These are phyloP conservation scores for Pulveroboletus frians DNA, from an alignment of 768 basidiomycete genomes.

Conservation along the genomic window DNA sequence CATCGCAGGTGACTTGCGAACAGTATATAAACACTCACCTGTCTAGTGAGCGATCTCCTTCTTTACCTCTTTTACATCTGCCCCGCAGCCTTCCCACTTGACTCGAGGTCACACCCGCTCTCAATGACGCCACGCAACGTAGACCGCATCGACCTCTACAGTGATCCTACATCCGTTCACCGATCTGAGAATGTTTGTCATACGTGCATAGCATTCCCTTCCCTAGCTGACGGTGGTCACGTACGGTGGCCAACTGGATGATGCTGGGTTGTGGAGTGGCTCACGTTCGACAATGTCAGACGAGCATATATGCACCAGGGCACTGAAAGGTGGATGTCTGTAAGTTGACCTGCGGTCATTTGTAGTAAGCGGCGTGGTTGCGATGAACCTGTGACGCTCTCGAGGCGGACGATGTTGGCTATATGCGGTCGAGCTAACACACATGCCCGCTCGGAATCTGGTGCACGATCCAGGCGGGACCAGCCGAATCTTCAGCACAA, in stretches of 20 bases:
- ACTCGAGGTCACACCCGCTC: neutral
- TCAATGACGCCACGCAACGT: neutral
- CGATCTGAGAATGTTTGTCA: neutral
- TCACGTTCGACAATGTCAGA: conserved; percentile 5
- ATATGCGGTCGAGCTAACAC: conserved; percentile 1
- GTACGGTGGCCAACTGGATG: conserved; percentile 2
- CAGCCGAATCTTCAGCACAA: neutral
- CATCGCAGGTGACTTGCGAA: neutral
- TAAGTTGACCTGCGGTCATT: neutral
- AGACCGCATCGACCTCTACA: neutral
- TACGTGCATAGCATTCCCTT: conserved; percentile 9
- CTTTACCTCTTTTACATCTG: neutral
- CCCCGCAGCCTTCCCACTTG: neutral
- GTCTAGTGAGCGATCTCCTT: too few species aligned
- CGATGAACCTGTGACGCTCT: neutral
- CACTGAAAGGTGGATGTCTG: too few species aligned
- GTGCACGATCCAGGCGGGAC: too few species aligned
- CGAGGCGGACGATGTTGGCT: neutral
- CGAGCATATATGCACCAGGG: neutral
- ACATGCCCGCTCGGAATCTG: neutral
- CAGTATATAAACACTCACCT: neutral
- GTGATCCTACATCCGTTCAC: neutral
- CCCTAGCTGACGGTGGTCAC: conserved; percentile 2
- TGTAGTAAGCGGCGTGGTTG: neutral
- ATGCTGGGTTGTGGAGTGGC: conserved; percentile 5